Conservation (phyloP, 768 basidiomycete genomes). For the Candolleomyces efflorescens region DNA sequence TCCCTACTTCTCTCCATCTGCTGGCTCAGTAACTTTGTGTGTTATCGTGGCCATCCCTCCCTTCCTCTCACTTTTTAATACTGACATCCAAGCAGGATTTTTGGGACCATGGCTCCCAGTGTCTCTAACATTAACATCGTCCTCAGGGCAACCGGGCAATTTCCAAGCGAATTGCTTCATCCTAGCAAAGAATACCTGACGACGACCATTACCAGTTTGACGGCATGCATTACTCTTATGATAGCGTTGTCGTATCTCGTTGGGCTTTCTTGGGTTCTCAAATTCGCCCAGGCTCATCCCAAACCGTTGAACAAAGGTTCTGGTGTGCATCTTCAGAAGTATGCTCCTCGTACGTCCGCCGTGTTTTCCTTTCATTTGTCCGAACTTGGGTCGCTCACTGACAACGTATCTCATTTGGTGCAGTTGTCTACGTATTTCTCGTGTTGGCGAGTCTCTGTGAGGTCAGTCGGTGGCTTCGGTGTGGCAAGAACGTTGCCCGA, state of each 20-base stretch:
- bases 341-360: constrained; percentile 43
- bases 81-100: not conserved
- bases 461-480: constrained; percentile 23
- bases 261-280: constrained; percentile 45
- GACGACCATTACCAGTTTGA: constrained; percentile 30
- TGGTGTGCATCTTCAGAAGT: constrained; percentile 42
- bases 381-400: not conserved
- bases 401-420: constrained; percentile 14
- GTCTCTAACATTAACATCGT: constrained; percentile 1
- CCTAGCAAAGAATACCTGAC: constrained; percentile 25
- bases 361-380: not conserved
- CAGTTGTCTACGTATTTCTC: constrained; percentile 50
- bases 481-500: not conserved
- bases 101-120: not conserved
- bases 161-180: not conserved
- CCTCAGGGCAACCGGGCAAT: not conserved
- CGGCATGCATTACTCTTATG: constrained; percentile 31
- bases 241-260: constrained; percentile 45
- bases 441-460: constrained; percentile 45
- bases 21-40: not conserved
- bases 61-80: no score
- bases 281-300: constrained; percentile 41
- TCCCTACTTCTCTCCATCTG: not conserved
- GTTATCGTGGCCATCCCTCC: not conserved
- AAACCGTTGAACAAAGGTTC: constrained; percentile 47